Percentiles rank a stretch among this genome's conserved stretches.
phyloP scores from a whole-genome alignment of 2,329 filamentous ascomycete species.

The Diaporthe velutina region DNA sequence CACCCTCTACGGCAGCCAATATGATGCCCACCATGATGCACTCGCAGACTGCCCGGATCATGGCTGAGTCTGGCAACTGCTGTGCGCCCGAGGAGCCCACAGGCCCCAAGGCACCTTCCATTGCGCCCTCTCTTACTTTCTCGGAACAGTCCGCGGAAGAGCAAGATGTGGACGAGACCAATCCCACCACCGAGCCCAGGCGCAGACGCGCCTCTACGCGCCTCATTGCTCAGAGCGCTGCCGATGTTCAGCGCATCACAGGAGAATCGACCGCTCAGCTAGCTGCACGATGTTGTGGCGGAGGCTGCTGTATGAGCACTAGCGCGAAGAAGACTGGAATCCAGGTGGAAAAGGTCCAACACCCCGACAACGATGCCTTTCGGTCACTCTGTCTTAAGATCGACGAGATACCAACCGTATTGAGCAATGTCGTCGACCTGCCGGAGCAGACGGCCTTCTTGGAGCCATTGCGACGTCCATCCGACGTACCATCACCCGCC shows the following conservation, averaged over 20 bases:
- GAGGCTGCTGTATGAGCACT: slow-evolving; percentile 71
- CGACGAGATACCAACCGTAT: slow-evolving; percentile 77
- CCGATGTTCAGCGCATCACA: slow-evolving; percentile 73
- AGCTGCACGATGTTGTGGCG: slow-evolving; percentile 74
- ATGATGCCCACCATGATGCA: slow-evolving; percentile 54
- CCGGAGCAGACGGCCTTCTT: slow-evolving; percentile 83
- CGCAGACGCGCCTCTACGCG: slow-evolving; percentile 77
- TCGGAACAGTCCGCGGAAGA: slow-evolving; percentile 70
- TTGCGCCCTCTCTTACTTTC: slow-evolving; percentile 73
- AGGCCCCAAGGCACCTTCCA: slow-evolving; percentile 55
- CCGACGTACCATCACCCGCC: slow-evolving; percentile 55
- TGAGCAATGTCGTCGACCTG: slow-evolving; percentile 79
- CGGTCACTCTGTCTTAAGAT: slow-evolving; percentile 82
- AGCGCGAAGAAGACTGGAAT: slow-evolving; percentile 58
- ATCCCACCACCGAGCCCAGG: slow-evolving; percentile 59
- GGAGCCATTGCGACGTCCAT: slow-evolving; percentile 63
- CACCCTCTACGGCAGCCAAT: slow-evolving; percentile 50
- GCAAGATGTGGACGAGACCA: slow-evolving; percentile 63
- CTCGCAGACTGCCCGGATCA: slow-evolving; percentile 52
- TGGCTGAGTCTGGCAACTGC: slow-evolving; percentile 47
- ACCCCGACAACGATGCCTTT: slow-evolving; percentile 89
- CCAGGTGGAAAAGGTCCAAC: slow-evolving; percentile 64
- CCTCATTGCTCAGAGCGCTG: slow-evolving; percentile 73
- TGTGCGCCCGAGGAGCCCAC: slow-evolving; percentile 56
- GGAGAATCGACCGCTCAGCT: slow-evolving; percentile 73